Evolutionary conservation across 768 basidiomycete species (phyloP), one percentile per base, ranked within the genome.

Genomic region (Boletales sp.): DNA sequence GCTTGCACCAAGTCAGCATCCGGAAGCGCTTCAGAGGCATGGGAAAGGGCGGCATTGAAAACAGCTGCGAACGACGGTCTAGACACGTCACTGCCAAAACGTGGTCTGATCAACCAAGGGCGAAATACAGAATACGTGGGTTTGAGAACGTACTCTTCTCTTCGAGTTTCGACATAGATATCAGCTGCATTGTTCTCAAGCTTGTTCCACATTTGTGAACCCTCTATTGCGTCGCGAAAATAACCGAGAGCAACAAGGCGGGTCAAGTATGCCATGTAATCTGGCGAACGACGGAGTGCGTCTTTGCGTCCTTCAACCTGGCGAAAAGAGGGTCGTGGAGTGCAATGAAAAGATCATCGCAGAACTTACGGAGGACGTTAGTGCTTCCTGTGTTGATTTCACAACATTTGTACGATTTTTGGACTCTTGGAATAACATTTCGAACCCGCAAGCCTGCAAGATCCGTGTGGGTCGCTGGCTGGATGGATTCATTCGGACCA

Each of bases 381-480:
- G 54, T 35, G 61, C 68, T 47, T 78, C 76, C 31, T 66, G 53
- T 3, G 70, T 64, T 61, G 39, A 57, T 43, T 65, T 71, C 17
- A 70, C 55, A 11, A 56, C 63, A 36, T 75, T 74, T 49, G 71
- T 69, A 37, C 81, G 80, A 41, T 77, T 72, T 67, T 87, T 86
- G 51, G 81, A 86, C 63, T 93, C 93, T 64, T 89, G 85, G 64
- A 89, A 97, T 36, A 96, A 77, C 78, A 98, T 99, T 72, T 99
- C 96, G 54, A 97, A 97, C 2, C 96, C 96, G 55, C 91, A 91
- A 2, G 93, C 85, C 87, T 94, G 61, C 8, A 40, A 44, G 19
- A 10, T 37, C 8, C n/a, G 35, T 13, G 44, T 58, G 41, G 46
- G 38, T 7, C 8, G 17, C 10, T 17, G 15, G 39, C 18, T 8